Base-by-base conservation (phyloP, 1,139 yeast species). In the Yamadazyma songkhlaensis region DNA sequence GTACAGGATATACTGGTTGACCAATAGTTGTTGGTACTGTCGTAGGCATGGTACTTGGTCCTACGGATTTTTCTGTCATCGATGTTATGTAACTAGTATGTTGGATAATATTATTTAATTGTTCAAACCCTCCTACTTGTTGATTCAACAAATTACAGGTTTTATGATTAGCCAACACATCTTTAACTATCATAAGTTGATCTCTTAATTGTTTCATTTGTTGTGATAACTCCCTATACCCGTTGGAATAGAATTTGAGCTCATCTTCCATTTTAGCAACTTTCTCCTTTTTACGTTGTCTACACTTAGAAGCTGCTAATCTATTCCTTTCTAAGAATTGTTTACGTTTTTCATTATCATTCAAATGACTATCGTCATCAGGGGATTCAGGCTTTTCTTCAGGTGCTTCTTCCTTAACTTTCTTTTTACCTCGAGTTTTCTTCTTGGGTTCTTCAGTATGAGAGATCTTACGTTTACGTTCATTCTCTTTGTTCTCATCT, bases 231-330 rank as follows among this genome's bases (percentile, higher is more conserved):
- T 78, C 79, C 29, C 84, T 76, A 59, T 87, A 89, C 40, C 90
- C 94, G 10, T 73, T 60, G 14, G 87, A 74, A 57, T 81, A 87
- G 50, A 77, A 82, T 25, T 72, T 72, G 59, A 76, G 71, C 55
- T 89, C 95, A 34, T 74, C 79, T 57, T 90, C 95, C 77, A 92
- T 82, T 48, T 83, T 84, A 42, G 79, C 82, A 31, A 88, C 76
- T 71, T 86, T 84, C 56, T 87, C 90, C 64, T 94, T 92, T 72
- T 92, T 94, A 38, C 97, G 77, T 60, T 87, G 95, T 41, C 99
- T 79, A 66, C 97, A 94, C 60, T 89, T 90, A 28, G 94, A 81
- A 0, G 98, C 98, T 0, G 99, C 99, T 10, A 92, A 79, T 44
- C 98, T 74, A 59, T 92, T 92, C 44, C 97, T 72, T 57, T 92